A percentile compares a stretch with the other conserved stretches of the same genome.
Evolutionary conservation across 2,329 filamentous ascomycete genomes (phyloP).

Genomic region (Talaromyces sp.): DNA sequence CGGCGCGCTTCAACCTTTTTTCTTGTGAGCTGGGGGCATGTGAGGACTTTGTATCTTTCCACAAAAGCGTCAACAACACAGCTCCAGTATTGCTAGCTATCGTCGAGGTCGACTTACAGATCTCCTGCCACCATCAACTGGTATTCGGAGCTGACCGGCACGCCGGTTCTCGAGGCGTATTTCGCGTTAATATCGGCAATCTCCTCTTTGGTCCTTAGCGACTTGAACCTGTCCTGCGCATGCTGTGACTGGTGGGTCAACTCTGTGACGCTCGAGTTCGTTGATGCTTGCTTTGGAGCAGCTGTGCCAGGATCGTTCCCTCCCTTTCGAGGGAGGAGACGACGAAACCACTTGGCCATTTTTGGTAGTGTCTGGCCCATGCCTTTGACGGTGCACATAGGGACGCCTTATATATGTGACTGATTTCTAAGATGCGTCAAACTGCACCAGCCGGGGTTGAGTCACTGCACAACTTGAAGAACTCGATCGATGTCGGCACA

Average conservation of each 20-base stretch:
- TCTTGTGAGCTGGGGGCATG: constrained; percentile 8
- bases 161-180: not conserved
- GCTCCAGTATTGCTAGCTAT: not conserved
- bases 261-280: not conserved
- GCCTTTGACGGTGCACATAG: constrained; percentile 1
- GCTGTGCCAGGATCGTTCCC: not conserved
- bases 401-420: not conserved
- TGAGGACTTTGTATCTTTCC: constrained; percentile 9
- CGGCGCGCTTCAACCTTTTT: constrained; percentile 11
- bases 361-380: constrained; percentile 4
- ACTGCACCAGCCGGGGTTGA: not conserved
- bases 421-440: not conserved
- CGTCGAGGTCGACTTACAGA: constrained; percentile 6
- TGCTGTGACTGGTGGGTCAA: not conserved
- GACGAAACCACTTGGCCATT: constrained; percentile 7
- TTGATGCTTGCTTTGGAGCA: not conserved
- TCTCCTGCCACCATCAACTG: constrained; percentile 11
- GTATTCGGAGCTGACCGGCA: constrained; percentile 9
- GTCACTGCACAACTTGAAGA: not conserved
- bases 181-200: not conserved
- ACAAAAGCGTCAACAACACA: not conserved
- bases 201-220: not conserved
- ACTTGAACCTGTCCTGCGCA: not conserved
- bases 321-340: not conserved
- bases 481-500: not conserved